These are phyloP conservation scores for Cyamopsis tetragonoloba DNA, from an alignment of 306 rosid species.

Conservation along the genomic window DNA sequence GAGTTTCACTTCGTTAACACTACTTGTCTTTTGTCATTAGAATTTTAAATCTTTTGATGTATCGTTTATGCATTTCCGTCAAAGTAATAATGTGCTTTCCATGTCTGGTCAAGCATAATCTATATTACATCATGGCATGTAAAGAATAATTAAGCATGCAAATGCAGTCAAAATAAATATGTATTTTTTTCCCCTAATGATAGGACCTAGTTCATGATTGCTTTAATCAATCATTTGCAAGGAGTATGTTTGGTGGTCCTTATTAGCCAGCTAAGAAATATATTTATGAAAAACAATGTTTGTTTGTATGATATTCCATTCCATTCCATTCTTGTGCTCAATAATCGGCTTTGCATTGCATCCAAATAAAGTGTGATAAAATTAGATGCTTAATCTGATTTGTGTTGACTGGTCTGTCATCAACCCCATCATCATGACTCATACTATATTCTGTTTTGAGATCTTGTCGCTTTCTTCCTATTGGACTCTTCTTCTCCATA, in stretches of 20 bases:
- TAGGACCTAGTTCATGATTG: slow-evolving; percentile 25
- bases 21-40: neutral
- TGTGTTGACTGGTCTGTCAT: slow-evolving; percentile 22
- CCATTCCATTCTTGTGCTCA: slow-evolving; percentile 23
- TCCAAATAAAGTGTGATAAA: slow-evolving; percentile 27
- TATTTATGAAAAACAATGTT: slow-evolving; percentile 5
- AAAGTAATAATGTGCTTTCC: slow-evolving; percentile 14
- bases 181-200: neutral
- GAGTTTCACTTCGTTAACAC: too few relatives aligned
- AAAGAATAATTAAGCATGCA: neutral
- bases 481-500: slow-evolving; percentile 21
- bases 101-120: slow-evolving; percentile 17
- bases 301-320: slow-evolving; percentile 9
- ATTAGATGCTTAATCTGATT: slow-evolving; percentile 32
- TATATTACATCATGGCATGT: slow-evolving; percentile 7
- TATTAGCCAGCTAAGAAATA: slow-evolving; percentile 27
- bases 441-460: neutral
- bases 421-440: slow-evolving; percentile 31
- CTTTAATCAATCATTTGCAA: slow-evolving; percentile 29
- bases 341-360: slow-evolving; percentile 26
- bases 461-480: slow-evolving; percentile 18
- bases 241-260: slow-evolving; percentile 29
- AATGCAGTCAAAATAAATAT: slow-evolving; percentile 1
- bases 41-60: neutral
- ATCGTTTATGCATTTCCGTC: slow-evolving; percentile 14